Conservation (phyloP, 768 basidiomycete species). For the Lactarius indigo region DNA sequence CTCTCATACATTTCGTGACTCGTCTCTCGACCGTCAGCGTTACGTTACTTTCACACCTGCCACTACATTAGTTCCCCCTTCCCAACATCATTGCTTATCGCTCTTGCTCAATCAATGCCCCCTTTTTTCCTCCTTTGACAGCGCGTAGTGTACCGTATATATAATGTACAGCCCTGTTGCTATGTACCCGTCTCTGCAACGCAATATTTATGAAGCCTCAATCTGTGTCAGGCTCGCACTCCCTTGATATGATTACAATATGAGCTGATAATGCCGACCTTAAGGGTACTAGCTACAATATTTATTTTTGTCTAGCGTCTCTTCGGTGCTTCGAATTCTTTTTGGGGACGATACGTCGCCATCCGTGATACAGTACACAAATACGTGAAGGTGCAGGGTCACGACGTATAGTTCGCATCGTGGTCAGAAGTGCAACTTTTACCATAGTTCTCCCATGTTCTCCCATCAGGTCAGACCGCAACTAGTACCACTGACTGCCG, state of each 20-base stretch:
- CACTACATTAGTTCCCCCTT: neutral
- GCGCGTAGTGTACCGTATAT: neutral
- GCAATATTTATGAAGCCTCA: neutral
- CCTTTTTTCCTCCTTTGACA: neutral
- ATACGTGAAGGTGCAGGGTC: neutral
- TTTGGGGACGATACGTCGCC: neutral
- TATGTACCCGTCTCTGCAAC: neutral
- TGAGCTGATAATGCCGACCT: neutral
- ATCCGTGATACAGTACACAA: neutral
- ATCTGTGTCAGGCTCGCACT: neutral
- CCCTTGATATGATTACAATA: neutral
- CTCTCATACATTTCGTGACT: neutral
- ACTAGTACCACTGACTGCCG: neutral
- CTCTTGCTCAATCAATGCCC: neutral
- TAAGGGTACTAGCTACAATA: neutral
- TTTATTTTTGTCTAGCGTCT: too few relatives aligned
- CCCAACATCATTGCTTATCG: neutral
- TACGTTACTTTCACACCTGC: neutral
- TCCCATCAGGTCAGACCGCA: neutral
- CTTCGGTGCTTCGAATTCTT: neutral
- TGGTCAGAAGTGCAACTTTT: neutral
- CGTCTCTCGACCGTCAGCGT: neutral
- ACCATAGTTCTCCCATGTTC: neutral
- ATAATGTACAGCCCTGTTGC: neutral
- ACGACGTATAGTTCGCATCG: neutral